Base-by-base conservation (phyloP, 495 filamentous ascomycete genomes). In the Cryomyces minteri region DNA sequence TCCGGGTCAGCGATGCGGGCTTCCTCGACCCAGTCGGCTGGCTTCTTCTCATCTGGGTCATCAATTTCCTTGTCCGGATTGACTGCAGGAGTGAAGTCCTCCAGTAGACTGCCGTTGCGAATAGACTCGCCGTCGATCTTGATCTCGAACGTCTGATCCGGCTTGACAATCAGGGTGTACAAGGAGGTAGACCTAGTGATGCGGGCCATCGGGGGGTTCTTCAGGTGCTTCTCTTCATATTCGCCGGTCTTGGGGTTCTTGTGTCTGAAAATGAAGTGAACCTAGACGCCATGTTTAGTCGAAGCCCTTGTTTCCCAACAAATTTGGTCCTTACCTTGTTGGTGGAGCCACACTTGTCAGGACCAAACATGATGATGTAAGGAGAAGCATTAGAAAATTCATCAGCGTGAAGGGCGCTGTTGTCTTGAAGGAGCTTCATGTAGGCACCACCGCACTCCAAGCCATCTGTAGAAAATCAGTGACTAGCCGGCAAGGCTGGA, bases 231-330 rank as follows among this genome's bases (percentile, higher is more conserved):
- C 82, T 99, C 92, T 74, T 96, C 90, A 56, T 99, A 99, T 66
- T 95, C 88, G 65, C 90, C 88, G 42, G 86, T 95, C 82, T 94
- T 96, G 58, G 92, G 92, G 77, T 96, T 99, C 82, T 96, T 99
- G 83, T 96, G 92, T 62, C 90, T 88, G 81, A 99, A 92, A 67
- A 99, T 99, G 69, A 99, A 94, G 74, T 99, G 92, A 46, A 99
- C 84, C 75, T 79, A 45, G n/a, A 28, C 12, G 45, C 18, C 18
- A 25, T 25, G 18, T 25, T 25, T 25, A 25, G 18, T 25, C 18
- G 18, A 25, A 25, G 18, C 18, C 18, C 18, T 25, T 25, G 18
- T 25, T 25, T 1, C 18, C 18, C 1, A 25, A 25, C 18, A 25
- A 25, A 25, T 25, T 25, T 25, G 18, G 18, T 25, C n/a, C 58